Conservation (phyloP, 225 moss, liverwort and hornwort genomes). For the Takakia lepidozioides region DNA sequence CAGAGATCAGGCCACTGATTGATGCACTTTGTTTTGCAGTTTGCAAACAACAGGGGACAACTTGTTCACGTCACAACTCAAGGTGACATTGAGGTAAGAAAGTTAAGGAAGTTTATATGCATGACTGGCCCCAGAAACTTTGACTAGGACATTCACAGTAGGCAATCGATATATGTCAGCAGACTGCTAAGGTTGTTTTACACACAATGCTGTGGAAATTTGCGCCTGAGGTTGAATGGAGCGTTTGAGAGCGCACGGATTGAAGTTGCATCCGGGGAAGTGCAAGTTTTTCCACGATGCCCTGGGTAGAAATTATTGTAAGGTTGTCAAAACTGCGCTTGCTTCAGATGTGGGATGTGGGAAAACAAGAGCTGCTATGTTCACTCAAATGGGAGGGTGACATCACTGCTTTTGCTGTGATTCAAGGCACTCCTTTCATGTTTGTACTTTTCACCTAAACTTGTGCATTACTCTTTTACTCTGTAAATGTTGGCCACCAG, state of each 20-base stretch:
- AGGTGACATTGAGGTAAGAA: slow-evolving; percentile 84
- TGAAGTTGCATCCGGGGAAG: too few relatives aligned
- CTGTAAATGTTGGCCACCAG: background rate
- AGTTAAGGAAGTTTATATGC: too few relatives aligned
- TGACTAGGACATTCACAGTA: too few relatives aligned
- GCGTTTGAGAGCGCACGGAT: too few relatives aligned
- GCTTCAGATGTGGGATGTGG: slow-evolving; percentile 72
- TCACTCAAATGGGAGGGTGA: slow-evolving; percentile 69
- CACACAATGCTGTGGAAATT: too few relatives aligned
- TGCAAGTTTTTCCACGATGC: too few relatives aligned
- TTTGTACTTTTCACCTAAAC: slow-evolving; percentile 22
- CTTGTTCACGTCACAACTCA: slow-evolving; percentile 70
- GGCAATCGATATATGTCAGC: too few relatives aligned
- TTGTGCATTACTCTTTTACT: background rate
- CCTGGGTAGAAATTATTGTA: too few relatives aligned
- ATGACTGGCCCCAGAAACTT: too few relatives aligned
- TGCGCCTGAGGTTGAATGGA: too few relatives aligned
- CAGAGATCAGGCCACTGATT: too few relatives aligned
- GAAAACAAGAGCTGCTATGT: slow-evolving; percentile 52
- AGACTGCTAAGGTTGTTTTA: too few relatives aligned
- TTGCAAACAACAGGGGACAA: slow-evolving; percentile 69
- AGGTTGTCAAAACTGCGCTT: slow-evolving; percentile 2
- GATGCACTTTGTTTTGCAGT: slow-evolving; percentile 59
- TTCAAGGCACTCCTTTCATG: slow-evolving; percentile 87
- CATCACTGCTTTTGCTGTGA: slow-evolving; percentile 61